Evolutionary conservation across 148 eudicot genomes (phyloP), one percentile per base, ranked within the genome.

Genomic region (Drosera capensis): DNA sequence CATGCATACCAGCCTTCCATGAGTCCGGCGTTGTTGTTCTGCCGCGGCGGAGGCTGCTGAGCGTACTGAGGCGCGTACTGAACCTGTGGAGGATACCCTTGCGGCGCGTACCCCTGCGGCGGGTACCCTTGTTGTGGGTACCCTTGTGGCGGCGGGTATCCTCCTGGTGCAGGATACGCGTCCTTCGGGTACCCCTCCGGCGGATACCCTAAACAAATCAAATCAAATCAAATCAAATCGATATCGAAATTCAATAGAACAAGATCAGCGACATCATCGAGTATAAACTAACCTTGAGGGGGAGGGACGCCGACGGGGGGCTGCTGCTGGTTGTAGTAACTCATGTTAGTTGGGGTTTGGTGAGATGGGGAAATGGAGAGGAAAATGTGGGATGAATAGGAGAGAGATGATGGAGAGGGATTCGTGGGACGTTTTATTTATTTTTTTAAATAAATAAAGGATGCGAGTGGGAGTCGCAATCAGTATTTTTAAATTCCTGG

Each of bases 301-400:
- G 95, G 95, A 7, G 95, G 95, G 1, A 59, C 81, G 16, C 95
- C 95, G 29, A 80, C 79, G 3, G 95, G 88, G 7, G 95, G 82
- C 36, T 79, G 94, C 23, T 70, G 68, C 57, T 77, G 82, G 54
- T 68, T 73, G 77, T 86, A 86, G 47, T 75, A 82, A 68, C 82
- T 80, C 95, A 84, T 84, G 36, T 7, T 35, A 3, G n/a, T n/a
- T n/a, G n/a, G n/a, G 34, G 11, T 45, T 45, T 4, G 18, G 23
- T 8, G 47, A 15, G 14, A 21, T 21, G 47, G 26, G 47, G 24
- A 43, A 12, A 5, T 12, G 49, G 2, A 21, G 30, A 45, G 29
- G 30, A n/a, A n/a, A n/a, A n/a, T n/a, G n/a, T n/a, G n/a, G n/a
- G n/a, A n/a, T n/a, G n/a, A n/a, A n/a, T n/a, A n/a, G n/a, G n/a